Evolutionary conservation across 331 rosid species (phyloP).

Genomic region (Erythrophleum ivorense): DNA sequence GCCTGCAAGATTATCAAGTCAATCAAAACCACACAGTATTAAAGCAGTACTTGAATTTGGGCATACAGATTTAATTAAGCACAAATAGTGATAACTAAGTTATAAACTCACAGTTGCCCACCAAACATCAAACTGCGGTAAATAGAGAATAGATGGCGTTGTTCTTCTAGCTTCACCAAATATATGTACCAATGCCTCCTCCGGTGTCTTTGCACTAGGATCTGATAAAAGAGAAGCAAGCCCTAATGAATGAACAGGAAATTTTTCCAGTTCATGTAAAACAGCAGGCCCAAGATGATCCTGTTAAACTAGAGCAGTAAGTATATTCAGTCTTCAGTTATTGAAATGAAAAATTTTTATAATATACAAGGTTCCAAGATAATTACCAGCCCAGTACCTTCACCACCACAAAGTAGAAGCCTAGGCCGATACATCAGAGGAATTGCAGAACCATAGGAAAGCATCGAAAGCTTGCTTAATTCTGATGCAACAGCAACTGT

Average conservation of each 20-base stretch:
- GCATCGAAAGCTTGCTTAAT: slow-evolving; percentile 83
- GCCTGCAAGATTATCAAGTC: slow-evolving; percentile 65
- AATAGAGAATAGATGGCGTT: slow-evolving; percentile 89
- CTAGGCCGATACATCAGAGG: slow-evolving; percentile 95
- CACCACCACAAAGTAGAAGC: slow-evolving; percentile 90
- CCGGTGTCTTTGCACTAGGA: slow-evolving; percentile 98
- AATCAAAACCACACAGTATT: slow-evolving; percentile 37
- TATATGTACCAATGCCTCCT: slow-evolving; percentile 96
- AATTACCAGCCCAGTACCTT: slow-evolving; percentile 97
- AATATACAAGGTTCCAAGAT: slow-evolving; percentile 50
- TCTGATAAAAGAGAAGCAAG: slow-evolving; percentile 94
- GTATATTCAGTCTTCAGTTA: slow-evolving; percentile 72
- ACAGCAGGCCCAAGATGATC: slow-evolving; percentile 99
- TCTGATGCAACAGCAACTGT: slow-evolving; percentile 68
- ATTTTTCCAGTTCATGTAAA: slow-evolving; percentile 95
- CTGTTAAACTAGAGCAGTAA: slow-evolving; percentile 99
- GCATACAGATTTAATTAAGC: slow-evolving; percentile 34
- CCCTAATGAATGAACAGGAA: slow-evolving; percentile 95
- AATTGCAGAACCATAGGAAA: slow-evolving; percentile 89
- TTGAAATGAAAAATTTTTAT: slow-evolving; percentile 33
- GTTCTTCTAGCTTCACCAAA: slow-evolving; percentile 97
- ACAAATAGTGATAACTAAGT: slow-evolving; percentile 2
- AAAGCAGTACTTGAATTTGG: not conserved
- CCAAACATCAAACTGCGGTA: slow-evolving; percentile 95
- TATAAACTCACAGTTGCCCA: slow-evolving; percentile 90